Evolutionary conservation across 1,139 yeast genomes (phyloP), one percentile per base, ranked within the genome.

Genomic region (Lodderomyces metapsilosis): DNA sequence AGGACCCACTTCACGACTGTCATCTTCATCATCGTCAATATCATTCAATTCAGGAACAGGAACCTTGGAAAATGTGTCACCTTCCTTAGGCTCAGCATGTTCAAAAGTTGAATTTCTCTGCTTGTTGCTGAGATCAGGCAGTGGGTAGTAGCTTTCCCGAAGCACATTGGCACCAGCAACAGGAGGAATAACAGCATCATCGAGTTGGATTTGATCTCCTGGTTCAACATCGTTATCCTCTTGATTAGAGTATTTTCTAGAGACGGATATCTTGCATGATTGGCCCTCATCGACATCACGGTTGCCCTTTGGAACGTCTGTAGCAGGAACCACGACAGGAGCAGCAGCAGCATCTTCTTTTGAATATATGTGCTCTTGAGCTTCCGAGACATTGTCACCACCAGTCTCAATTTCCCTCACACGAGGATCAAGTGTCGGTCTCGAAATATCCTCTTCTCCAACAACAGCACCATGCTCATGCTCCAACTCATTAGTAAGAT

Each of bases 41-140:
- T 43, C 46, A 35, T 42, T 38, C 40, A 43, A 43, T 22, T 43
- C 31, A 5, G 46, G 46, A 20, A 32, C 37, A 18, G 42, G 41
- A 10, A 43, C 34, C 28, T 18, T 24, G 3, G 34, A 18, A 20
- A 36, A 8, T 10, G 15, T 8, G 6, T 32, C 16, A 10, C 10
- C 24, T 11, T 32, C 24, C 4, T 15, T 15, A 15, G 18, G 8
- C 3, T 28, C 30, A 12, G 16, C 15, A 12, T 25, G 21, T 12
- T 38, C 35, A 22, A 32, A 23, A 11, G 25, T 30, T 3, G 40
- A 31, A 23, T 38, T 13, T 17, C 40, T 30, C 11, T 28, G 31
- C 12, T 28, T 30, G 17, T 17, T 37, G 34, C 34, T 30, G 6
- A 37, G 8, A 12, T 37, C 15, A 13, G 36, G 40, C 40, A 37